Evolutionary conservation across 108 stramenopile genomes (phyloP).

Genomic region (Nannochloropsis salina): DNA sequence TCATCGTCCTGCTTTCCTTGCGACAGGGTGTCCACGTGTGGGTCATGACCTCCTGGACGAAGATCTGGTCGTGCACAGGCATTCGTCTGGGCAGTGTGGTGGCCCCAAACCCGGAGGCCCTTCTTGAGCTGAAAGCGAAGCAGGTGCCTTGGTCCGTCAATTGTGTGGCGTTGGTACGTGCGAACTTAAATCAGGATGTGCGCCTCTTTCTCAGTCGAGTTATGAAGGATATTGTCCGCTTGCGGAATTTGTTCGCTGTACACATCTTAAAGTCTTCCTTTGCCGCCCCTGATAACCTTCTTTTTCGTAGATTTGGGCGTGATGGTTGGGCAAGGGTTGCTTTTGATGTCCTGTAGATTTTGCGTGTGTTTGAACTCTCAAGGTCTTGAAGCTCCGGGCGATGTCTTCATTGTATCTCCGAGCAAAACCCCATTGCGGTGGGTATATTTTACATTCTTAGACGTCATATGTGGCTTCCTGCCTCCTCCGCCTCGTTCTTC

Average conservation of each 20-base stretch:
- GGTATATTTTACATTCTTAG: background rate
- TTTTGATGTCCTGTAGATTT: too few relatives aligned
- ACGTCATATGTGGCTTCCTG: background rate
- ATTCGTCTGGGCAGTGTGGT: conserved; percentile 45
- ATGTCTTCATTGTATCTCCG: too few relatives aligned
- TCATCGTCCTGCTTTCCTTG: background rate
- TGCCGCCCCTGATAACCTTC: background rate
- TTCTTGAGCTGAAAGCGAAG: conserved; percentile 39
- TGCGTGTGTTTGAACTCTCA: too few relatives aligned
- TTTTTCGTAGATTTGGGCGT: background rate
- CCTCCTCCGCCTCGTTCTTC: background rate
- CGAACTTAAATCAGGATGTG: background rate
- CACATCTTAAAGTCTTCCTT: background rate
- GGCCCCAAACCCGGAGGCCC: conserved; percentile 41
- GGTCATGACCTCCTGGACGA: conserved; percentile 38
- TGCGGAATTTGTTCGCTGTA: background rate
- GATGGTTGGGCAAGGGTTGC: too few relatives aligned
- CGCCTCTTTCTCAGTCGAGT: background rate
- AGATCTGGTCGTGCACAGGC: conserved; percentile 53
- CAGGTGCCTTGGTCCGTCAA: conserved; percentile 54
- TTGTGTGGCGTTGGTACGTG: conserved; percentile 33
- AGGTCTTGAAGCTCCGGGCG: too few relatives aligned
- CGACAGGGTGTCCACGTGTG: conserved; percentile 41
- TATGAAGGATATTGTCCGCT: background rate
- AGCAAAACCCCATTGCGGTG: background rate